Percentiles rank a stretch among this genome's conserved stretches.
phyloP scores from a whole-genome alignment of 805 yeast species.

The Zygosaccharomyces siamensis region DNA sequence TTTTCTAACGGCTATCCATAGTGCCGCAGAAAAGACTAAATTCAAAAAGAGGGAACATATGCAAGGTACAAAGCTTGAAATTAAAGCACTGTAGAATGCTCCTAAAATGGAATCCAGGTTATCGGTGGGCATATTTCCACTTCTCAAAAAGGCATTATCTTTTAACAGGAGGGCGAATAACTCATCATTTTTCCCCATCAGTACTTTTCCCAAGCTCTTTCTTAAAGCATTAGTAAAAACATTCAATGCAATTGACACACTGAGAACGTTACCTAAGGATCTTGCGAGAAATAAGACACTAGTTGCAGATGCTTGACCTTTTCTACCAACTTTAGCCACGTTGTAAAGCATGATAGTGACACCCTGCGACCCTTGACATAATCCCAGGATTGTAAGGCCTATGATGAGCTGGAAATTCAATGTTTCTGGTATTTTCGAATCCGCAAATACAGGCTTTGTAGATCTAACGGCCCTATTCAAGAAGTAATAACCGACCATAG shows the following conservation, averaged over 20 bases:
- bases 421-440: neutral
- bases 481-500: constrained; percentile 18
- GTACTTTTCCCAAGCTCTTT: neutral
- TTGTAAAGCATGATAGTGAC: constrained; percentile 39
- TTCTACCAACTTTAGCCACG: constrained; percentile 40
- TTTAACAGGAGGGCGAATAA: constrained; percentile 7
- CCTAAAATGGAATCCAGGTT: constrained; percentile 3
- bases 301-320: constrained; percentile 42
- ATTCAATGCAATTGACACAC: constrained; percentile 35
- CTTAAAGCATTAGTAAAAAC: constrained; percentile 9
- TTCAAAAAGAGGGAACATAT: constrained; percentile 5
- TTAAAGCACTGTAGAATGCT: constrained; percentile 7
- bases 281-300: constrained; percentile 43
- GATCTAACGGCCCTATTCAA: constrained; percentile 8
- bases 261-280: constrained; percentile 42
- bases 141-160: constrained; percentile 10
- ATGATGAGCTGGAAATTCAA: constrained; percentile 26
- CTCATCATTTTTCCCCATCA: constrained; percentile 7
- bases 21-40: constrained; percentile 1
- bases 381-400: constrained; percentile 34
- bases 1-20: constrained; percentile 4
- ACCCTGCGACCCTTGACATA: constrained; percentile 40
- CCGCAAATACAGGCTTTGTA: constrained; percentile 13
- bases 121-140: constrained; percentile 6
- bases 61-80: constrained; percentile 9